A percentile compares a stretch with the other conserved stretches of the same genome.
phyloP scores from a whole-genome alignment of 495 filamentous ascomycete genomes.

The Aspergillus egyptiacus region DNA sequence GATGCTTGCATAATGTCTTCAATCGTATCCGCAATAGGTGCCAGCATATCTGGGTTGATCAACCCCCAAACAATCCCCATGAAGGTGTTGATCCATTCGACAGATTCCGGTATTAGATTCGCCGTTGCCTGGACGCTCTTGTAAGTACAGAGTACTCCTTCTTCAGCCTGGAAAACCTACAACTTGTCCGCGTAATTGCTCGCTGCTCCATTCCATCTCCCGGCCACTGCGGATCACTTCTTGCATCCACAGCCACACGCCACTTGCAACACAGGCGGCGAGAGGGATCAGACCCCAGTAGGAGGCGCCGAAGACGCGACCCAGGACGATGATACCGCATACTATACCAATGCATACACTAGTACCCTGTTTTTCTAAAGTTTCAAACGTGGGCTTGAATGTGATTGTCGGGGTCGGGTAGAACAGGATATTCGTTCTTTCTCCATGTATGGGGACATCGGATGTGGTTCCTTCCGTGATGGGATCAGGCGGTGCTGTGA shows the following conservation, averaged over 20 bases:
- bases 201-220: conserved; percentile 82
- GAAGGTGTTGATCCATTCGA: conserved; percentile 91
- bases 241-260: conserved; percentile 82
- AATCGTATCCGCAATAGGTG: conserved; percentile 61
- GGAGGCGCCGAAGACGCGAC: conserved; percentile 70
- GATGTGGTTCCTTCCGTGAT: conserved; percentile 71
- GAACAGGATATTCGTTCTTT: conserved; percentile 94
- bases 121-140: conserved; percentile 50
- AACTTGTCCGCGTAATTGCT: conserved; percentile 75
- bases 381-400: conserved; percentile 77
- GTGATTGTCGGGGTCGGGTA: conserved; percentile 85
- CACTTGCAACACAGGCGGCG: conserved; percentile 59
- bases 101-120: conserved; percentile 87
- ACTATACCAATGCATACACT: conserved; percentile 63
- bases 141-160: neutral
- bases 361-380: conserved; percentile 65
- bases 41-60: conserved; percentile 90
- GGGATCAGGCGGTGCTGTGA: conserved; percentile 87
- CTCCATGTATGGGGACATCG: conserved; percentile 91
- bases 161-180: conserved; percentile 42
- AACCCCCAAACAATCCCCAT: conserved; percentile 79
- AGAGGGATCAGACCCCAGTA: conserved; percentile 71
- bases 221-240: conserved; percentile 74
- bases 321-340: conserved; percentile 66
- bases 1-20: conserved; percentile 97